Percentiles rank a stretch among this genome's conserved stretches.
Conservation (phyloP, 2,329 filamentous ascomycete genomes). For the Epichloe coenophiala region DNA sequence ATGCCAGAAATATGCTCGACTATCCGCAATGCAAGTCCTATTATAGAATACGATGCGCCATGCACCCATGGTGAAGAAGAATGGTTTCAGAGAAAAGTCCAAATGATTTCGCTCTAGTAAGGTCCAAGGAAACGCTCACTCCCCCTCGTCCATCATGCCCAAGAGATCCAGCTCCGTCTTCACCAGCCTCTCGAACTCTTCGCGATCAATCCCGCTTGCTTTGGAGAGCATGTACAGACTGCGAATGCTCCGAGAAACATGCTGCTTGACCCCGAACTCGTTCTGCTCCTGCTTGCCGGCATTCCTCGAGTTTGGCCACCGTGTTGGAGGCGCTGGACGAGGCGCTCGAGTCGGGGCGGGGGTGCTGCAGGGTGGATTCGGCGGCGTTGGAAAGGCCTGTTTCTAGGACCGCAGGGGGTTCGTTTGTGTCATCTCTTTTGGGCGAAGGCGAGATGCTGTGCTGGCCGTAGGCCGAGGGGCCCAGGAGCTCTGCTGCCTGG, state of each 20-base stretch:
- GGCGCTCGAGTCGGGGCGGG: conserved; percentile 45
- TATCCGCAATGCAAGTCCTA: too few relatives aligned
- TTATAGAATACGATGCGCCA: too few relatives aligned
- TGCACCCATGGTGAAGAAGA: too few relatives aligned
- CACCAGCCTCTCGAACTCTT: conserved; percentile 63
- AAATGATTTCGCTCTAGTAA: too few relatives aligned
- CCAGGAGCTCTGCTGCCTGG: conserved; percentile 17
- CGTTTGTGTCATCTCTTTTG: conserved; percentile 4
- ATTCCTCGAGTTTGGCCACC: conserved; percentile 48
- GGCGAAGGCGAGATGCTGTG: background rate
- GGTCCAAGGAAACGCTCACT: conserved; percentile 8
- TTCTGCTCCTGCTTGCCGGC: conserved; percentile 45
- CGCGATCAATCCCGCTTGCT: conserved; percentile 56
- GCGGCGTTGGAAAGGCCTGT: conserved; percentile 8
- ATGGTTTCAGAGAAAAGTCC: too few relatives aligned
- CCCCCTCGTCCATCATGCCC: conserved; percentile 50
- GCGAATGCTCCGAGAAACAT: conserved; percentile 64
- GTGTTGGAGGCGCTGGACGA: conserved; percentile 41
- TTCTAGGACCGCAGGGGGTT: conserved; percentile 11
- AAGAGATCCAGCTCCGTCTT: conserved; percentile 59
- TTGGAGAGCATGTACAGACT: conserved; percentile 60
- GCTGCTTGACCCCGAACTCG: conserved; percentile 65
- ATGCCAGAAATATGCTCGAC: too few relatives aligned
- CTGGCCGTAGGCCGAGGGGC: conserved; percentile 18
- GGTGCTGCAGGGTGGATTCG: conserved; percentile 28